A percentile compares a stretch with the other conserved stretches of the same genome.
These are phyloP conservation scores for Atalantia buxifolia DNA, from an alignment of 345 rosid genomes.

Conservation along the genomic window DNA sequence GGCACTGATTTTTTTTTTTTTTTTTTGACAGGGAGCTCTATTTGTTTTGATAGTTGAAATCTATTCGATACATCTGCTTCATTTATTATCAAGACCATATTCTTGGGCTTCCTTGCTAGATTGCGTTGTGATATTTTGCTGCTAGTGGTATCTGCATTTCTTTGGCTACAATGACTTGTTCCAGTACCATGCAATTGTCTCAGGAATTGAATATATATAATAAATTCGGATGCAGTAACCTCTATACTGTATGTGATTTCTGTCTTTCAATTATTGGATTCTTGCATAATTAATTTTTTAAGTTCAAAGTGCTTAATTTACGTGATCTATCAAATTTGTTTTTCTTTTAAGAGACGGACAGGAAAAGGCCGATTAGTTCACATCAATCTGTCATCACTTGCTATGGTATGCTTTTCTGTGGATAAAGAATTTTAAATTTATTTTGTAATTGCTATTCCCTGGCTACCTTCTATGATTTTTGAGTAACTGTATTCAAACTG, in stretches of 20 bases:
- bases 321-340: background rate
- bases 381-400: slow-evolving; percentile 48
- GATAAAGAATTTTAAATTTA: background rate
- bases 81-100: background rate
- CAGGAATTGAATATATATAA: slow-evolving; percentile 42
- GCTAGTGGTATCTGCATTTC: slow-evolving; percentile 14
- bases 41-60: background rate
- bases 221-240: slow-evolving; percentile 32
- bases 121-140: slow-evolving; percentile 10
- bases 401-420: slow-evolving; percentile 46
- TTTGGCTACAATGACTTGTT: slow-evolving; percentile 42
- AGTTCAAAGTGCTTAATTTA: background rate
- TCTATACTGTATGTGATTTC: slow-evolving; percentile 28
- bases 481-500: background rate
- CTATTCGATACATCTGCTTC: background rate
- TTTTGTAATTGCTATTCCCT: background rate
- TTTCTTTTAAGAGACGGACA: slow-evolving; percentile 27
- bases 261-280: background rate
- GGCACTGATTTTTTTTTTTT: background rate
- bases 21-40: background rate
- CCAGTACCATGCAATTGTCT: slow-evolving; percentile 48
- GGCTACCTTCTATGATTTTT: background rate
- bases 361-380: slow-evolving; percentile 41
- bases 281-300: background rate
- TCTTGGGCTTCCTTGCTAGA: background rate